These are phyloP conservation scores for Magnusiomyces ingens DNA, from an alignment of 1,139 yeast species.

Conservation along the genomic window DNA sequence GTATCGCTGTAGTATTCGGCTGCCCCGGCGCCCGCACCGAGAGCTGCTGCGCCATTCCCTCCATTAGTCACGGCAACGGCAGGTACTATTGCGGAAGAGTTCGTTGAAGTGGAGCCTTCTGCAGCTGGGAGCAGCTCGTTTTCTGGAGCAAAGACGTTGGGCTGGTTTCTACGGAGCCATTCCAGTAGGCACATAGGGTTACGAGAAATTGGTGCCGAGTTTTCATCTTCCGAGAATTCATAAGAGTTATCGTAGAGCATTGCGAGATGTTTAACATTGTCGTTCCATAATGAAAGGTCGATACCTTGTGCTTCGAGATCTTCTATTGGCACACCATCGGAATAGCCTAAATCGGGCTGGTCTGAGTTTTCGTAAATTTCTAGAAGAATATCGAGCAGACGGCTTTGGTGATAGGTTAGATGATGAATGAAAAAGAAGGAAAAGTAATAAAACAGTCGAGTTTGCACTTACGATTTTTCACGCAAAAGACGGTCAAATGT, in stretches of 20 bases:
- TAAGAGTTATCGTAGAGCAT: constrained; percentile 17
- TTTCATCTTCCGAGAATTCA: constrained; percentile 25
- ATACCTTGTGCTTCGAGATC: not conserved
- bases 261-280: constrained; percentile 19
- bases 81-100: too few species aligned
- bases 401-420: constrained; percentile 8
- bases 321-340: not conserved
- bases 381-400: constrained; percentile 22
- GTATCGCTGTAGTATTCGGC: too few species aligned
- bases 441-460: not conserved
- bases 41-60: too few species aligned
- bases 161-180: constrained; percentile 27
- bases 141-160: constrained; percentile 19
- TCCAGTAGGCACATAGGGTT: constrained; percentile 26
- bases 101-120: too few species aligned
- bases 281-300: constrained; percentile 13
- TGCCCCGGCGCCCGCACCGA: too few species aligned
- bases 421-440: not conserved
- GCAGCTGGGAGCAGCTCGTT: not conserved
- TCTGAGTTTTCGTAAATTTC: constrained; percentile 17
- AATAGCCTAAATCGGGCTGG: constrained; percentile 2
- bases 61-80: too few species aligned
- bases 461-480: constrained; percentile 18
- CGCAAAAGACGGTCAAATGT: constrained; percentile 23
- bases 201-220: constrained; percentile 17